Evolutionary conservation across 163 green algal species (phyloP), one percentile per base, ranked within the genome.

Genomic region (Prototheca wickerhamii): DNA sequence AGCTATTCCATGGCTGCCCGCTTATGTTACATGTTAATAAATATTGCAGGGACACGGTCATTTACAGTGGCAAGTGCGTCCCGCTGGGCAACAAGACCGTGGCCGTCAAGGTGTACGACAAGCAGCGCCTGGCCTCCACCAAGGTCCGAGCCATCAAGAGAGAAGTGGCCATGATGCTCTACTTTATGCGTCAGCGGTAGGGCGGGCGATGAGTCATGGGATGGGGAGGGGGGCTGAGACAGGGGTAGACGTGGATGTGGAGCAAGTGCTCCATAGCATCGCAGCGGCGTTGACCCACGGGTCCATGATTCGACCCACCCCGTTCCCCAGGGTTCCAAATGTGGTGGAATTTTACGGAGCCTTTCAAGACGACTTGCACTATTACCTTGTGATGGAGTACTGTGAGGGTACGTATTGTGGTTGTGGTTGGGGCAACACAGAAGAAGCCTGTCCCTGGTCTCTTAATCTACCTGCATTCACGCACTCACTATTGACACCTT

Each of bases 371-470:
- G 61, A 61, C n/a, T 69, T 73, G 3, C 76, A 86, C 66, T 71
- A 92, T 17, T 95, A 88, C 69, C 76, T 96, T 18, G 76, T 91
- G 1, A 93, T 95, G 74, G 89, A 96, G 73, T 87, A 87, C 65
- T 85, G 84, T n/a, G 58, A 69, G 4, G 70, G 77, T 44, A 30
- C 17, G 54, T n/a, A n/a, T n/a, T n/a, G n/a, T n/a, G n/a, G n/a
- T n/a, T n/a, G n/a, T n/a, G n/a, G n/a, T n/a, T n/a, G n/a, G n/a
- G n/a, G n/a, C n/a, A n/a, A n/a, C n/a, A n/a, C n/a, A n/a, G n/a
- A n/a, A n/a, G n/a, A n/a, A n/a, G n/a, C n/a, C n/a, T n/a, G n/a
- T n/a, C n/a, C n/a, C n/a, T n/a, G n/a, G n/a, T n/a, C n/a, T n/a
- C n/a, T n/a, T n/a, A n/a, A n/a, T n/a, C n/a, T n/a, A n/a, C n/a